Evolutionary conservation across 768 basidiomycete species (phyloP).

Genomic region (Harrya chromipes): DNA sequence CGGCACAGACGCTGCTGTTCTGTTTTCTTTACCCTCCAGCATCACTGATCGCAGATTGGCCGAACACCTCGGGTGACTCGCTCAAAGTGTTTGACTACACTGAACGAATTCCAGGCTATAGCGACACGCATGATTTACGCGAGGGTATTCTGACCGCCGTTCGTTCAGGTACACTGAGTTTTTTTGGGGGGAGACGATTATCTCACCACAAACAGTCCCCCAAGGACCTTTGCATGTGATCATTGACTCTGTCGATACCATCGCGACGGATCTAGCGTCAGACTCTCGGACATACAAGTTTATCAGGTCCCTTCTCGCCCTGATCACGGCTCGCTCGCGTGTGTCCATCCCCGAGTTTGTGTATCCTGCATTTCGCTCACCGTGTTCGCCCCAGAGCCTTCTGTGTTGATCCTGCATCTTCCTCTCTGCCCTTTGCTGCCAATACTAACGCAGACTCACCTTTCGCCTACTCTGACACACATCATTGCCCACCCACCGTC

Average conservation of each 20-base stretch:
- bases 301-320: slow-evolving; percentile 44
- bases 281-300: slow-evolving; percentile 49
- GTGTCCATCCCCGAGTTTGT: slow-evolving; percentile 15
- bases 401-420: slow-evolving; percentile 60
- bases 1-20: slow-evolving; percentile 43
- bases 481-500: slow-evolving; percentile 67
- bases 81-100: slow-evolving; percentile 50
- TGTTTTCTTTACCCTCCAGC: slow-evolving; percentile 57
- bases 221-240: slow-evolving; percentile 55
- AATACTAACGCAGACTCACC: slow-evolving; percentile 55
- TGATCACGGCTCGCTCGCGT: slow-evolving; percentile 52
- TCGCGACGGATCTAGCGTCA: slow-evolving; percentile 57
- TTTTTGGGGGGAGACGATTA: background rate
- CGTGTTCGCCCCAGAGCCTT: slow-evolving; percentile 37
- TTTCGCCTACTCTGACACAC: slow-evolving; percentile 64
- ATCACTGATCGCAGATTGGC: slow-evolving; percentile 35
- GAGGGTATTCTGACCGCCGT: slow-evolving; percentile 41
- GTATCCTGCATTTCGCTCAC: slow-evolving; percentile 8
- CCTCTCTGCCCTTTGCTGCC: slow-evolving; percentile 49
- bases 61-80: slow-evolving; percentile 15
- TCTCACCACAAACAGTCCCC: slow-evolving; percentile 32
- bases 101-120: slow-evolving; percentile 52
- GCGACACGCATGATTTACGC: slow-evolving; percentile 34
- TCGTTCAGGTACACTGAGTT: slow-evolving; percentile 32
- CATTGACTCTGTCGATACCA: slow-evolving; percentile 70